Conservation (phyloP, 441 rosid genomes). For the Iberis amara region DNA sequence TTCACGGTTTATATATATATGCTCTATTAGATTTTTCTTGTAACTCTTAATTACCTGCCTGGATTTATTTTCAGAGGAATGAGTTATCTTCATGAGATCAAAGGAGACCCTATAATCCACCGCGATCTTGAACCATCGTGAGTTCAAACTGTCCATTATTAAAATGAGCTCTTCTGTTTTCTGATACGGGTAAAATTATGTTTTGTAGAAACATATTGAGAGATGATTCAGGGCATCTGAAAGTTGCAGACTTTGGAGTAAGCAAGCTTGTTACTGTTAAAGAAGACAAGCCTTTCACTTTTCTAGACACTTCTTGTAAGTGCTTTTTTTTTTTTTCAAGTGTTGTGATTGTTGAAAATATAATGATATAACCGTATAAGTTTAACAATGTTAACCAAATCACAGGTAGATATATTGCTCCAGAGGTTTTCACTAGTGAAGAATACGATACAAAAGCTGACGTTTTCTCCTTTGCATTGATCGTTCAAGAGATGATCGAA, state of each 20-base stretch:
- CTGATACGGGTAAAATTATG: slow-evolving; percentile 29
- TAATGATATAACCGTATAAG: no score
- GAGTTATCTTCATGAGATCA: slow-evolving; percentile 83
- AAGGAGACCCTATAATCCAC: slow-evolving; percentile 79
- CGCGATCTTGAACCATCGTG: slow-evolving; percentile 98
- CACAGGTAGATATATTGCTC: slow-evolving; percentile 84
- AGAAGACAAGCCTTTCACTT: slow-evolving; percentile 66
- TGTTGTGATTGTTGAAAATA: background rate
- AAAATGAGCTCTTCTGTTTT: slow-evolving; percentile 25
- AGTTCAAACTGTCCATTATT: slow-evolving; percentile 39
- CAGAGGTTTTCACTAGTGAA: slow-evolving; percentile 69
- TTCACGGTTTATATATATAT: slow-evolving; percentile 12
- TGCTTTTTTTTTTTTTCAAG: no score
- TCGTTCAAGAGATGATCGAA: slow-evolving; percentile 95
- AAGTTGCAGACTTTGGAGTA: slow-evolving; percentile 97
- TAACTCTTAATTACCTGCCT: background rate
- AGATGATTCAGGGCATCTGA: slow-evolving; percentile 89
- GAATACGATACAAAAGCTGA: slow-evolving; percentile 92
- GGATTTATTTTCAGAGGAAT: slow-evolving; percentile 57
- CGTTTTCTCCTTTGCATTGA: slow-evolving; percentile 89
- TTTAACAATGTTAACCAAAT: slow-evolving; percentile 22
- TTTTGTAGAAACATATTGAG: slow-evolving; percentile 74
- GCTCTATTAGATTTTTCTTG: slow-evolving; percentile 6
- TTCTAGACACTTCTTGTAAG: slow-evolving; percentile 71
- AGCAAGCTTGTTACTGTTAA: slow-evolving; percentile 83